phyloP scores from a whole-genome alignment of 169 alveolate genomes.

The Eimeria acervulina region DNA sequence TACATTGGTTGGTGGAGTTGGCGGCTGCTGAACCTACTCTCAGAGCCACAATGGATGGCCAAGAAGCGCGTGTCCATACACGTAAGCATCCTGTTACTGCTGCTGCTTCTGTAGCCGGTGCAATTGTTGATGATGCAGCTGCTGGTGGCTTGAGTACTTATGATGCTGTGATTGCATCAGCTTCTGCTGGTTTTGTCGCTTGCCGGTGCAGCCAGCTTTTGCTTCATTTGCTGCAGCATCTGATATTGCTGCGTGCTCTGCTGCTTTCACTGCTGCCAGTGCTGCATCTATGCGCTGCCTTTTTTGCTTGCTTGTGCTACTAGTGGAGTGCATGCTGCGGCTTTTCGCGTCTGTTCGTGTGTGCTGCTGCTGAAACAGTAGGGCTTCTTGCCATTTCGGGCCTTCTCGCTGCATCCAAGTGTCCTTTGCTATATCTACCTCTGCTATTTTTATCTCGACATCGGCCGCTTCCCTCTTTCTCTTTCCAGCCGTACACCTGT shows the following conservation, averaged over 20 bases:
- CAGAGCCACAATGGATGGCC: slow-evolving; percentile 67
- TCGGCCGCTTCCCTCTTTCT: not conserved
- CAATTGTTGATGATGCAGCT: not conserved
- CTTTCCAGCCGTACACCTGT: not conserved
- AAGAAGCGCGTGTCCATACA: slow-evolving; percentile 49
- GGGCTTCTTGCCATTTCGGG: not conserved
- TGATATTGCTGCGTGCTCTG: not conserved
- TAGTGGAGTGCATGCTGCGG: not conserved
- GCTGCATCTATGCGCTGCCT: not conserved
- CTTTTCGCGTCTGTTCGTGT: not conserved
- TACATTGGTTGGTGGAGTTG: slow-evolving; percentile 89
- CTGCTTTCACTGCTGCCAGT: not conserved
- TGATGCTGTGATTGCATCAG: not conserved
- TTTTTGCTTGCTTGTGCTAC: not conserved
- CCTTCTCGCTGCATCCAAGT: not conserved
- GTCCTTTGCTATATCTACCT: not conserved
- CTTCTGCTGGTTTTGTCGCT: not conserved
- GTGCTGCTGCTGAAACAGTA: not conserved
- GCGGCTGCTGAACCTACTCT: slow-evolving; percentile 50
- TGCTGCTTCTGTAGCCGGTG: not conserved
- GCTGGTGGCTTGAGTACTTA: not conserved
- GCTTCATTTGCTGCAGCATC: not conserved
- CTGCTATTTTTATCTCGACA: not conserved
- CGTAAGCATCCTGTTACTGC: not conserved
- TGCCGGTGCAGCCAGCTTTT: too few relatives aligned